Evolutionary conservation across 495 filamentous ascomycete genomes (phyloP), one percentile per base, ranked within the genome.

Genomic region (Sabuloglossum arenarium): DNA sequence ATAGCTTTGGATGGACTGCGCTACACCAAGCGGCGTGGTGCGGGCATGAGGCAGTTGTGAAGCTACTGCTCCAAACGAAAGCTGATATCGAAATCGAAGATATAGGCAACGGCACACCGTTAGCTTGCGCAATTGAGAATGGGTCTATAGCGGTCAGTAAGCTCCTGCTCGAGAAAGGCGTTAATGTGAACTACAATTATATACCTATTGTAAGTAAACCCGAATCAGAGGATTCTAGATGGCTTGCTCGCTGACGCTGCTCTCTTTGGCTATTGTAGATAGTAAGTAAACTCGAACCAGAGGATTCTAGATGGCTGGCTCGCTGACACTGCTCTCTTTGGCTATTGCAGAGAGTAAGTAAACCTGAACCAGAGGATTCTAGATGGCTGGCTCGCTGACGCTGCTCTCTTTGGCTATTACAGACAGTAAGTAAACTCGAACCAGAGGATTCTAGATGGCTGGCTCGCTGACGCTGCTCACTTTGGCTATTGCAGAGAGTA

Each of bases 31-130:
- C 54, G 9, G 54, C 23, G 1, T 0, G 21, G 16, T 14, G 19
- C 27, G 54, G 54, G 5, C 54, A 56, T 56, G 34, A 28, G 34
- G 4, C 19, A 47, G 54, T 56, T n/a, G 54, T 56, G 37, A 16
- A 56, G 21, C 34, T 23, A n/a, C 54, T 56, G 37, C 31, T 56
- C 42, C 27, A 56, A 27, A 31, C 1, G 1, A 37, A 37, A 31
- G 54, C 54, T n/a, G 32, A 47, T 27, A 47, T 43, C 39, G 54
- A 49, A 49, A 31, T 6, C 21, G 9, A 31, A 30, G 54, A 56
- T 8, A 10, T 25, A n/a, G 23, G 25, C 3, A 25, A 25, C 11
- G n/a, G 39, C 12, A 43, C 43, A 47, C 54, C 54, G 21, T 25
- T 56, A 56, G 21, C 31, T 53, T 21, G 39, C 9, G 54, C 54